phyloP scores from a whole-genome alignment of 1,139 yeast genomes.

The Diutina siamensis region DNA sequence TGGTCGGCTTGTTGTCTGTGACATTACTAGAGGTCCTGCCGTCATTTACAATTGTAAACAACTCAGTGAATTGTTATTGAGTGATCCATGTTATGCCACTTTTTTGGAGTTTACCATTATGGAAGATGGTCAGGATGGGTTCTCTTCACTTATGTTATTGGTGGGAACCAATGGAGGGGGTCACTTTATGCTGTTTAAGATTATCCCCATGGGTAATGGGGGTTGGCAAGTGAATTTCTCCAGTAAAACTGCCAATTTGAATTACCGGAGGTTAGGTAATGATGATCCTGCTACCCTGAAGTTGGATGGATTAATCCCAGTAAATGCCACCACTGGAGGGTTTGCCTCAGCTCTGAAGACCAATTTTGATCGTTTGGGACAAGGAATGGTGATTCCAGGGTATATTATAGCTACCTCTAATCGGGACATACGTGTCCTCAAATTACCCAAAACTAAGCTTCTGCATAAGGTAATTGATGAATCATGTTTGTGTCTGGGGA shows the following conservation, averaged over 20 bases:
- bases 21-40: constrained; percentile 73
- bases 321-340: constrained; percentile 46
- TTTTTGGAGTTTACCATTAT: constrained; percentile 61
- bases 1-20: constrained; percentile 68
- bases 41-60: constrained; percentile 47
- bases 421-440: constrained; percentile 53
- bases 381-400: constrained; percentile 55
- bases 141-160: constrained; percentile 57
- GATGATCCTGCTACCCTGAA: constrained; percentile 9
- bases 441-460: constrained; percentile 47
- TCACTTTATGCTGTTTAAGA: constrained; percentile 49
- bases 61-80: constrained; percentile 28
- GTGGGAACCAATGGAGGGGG: constrained; percentile 80
- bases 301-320: constrained; percentile 45
- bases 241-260: constrained; percentile 33
- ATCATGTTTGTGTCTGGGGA: constrained; percentile 39
- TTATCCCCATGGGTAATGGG: constrained; percentile 59
- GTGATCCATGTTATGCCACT: constrained; percentile 34
- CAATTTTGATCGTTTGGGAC: constrained; percentile 47
- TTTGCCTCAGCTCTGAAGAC: constrained; percentile 55
- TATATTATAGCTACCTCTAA: constrained; percentile 46
- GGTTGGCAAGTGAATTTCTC: constrained; percentile 52
- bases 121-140: constrained; percentile 55
- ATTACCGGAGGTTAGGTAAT: constrained; percentile 13
- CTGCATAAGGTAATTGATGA: constrained; percentile 59